These are phyloP conservation scores for Cadophora sp. DNA, from an alignment of 2,329 filamentous ascomycete genomes.

Conservation along the genomic window DNA sequence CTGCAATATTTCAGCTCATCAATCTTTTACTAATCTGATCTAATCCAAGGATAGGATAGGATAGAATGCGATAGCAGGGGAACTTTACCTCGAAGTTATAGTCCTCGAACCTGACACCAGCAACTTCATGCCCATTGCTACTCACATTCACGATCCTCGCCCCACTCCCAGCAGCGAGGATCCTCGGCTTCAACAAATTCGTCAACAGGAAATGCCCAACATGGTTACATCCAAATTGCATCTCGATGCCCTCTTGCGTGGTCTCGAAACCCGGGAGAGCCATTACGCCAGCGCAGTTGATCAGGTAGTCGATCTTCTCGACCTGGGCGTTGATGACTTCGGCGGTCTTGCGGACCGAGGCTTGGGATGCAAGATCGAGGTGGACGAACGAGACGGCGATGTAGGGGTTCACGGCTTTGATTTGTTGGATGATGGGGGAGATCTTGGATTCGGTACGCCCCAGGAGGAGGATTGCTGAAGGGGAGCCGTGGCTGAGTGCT, in stretches of 20 bases:
- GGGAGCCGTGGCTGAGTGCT: constrained; percentile 35
- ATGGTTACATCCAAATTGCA: constrained; percentile 42
- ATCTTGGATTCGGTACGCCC: constrained; percentile 32
- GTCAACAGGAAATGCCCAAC: constrained; percentile 44
- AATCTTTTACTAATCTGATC: no score
- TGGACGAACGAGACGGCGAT: constrained; percentile 30
- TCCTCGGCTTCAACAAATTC: constrained; percentile 40
- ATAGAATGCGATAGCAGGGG: no score
- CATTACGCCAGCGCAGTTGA: constrained; percentile 55
- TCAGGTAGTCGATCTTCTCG: constrained; percentile 49
- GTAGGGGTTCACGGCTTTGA: constrained; percentile 18
- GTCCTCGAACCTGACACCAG: constrained; percentile 48
- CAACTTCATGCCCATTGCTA: constrained; percentile 49
- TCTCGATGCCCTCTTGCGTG: constrained; percentile 49
- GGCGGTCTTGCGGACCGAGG: constrained; percentile 50
- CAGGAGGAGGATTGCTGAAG: constrained; percentile 30
- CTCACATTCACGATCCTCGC: constrained; percentile 48
- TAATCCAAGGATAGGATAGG: no score
- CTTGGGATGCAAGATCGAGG: constrained; percentile 50
- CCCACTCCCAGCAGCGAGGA: constrained; percentile 29
- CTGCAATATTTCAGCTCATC: constrained; percentile 44
- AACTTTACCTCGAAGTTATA: constrained; percentile 47
- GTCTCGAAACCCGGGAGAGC: constrained; percentile 40
- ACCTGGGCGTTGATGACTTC: constrained; percentile 47
- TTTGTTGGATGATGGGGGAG: constrained; percentile 27